phyloP scores from a whole-genome alignment of 345 rosid genomes.

The Iberis pinnata region DNA sequence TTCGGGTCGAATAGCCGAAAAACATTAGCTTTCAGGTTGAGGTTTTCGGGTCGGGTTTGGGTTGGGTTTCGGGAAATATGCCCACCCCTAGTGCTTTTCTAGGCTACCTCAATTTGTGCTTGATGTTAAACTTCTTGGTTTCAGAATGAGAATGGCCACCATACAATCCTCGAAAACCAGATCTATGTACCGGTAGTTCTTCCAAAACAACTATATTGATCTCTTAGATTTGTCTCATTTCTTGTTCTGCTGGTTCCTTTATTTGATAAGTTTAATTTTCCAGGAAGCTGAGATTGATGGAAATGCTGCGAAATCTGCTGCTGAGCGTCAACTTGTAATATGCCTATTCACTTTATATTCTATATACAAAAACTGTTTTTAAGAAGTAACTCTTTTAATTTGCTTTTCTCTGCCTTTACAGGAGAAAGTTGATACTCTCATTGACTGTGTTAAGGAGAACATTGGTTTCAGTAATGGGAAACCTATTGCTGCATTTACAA shows the following conservation, averaged over 20 bases:
- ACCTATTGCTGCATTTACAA: constrained; percentile 90
- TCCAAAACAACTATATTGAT: constrained; percentile 15
- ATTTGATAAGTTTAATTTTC: constrained; percentile 16
- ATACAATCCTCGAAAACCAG: constrained; percentile 42
- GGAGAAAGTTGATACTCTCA: constrained; percentile 89
- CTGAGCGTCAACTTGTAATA: constrained; percentile 84
- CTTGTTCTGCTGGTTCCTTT: constrained; percentile 3
- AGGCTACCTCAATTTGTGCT: constrained; percentile 11
- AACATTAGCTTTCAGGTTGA: no score
- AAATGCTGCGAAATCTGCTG: constrained; percentile 57
- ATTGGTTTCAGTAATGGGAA: constrained; percentile 81
- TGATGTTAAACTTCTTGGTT: constrained; percentile 18
- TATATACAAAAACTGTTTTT: constrained; percentile 5
- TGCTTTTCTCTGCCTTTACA: constrained; percentile 34
- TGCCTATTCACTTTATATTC: constrained; percentile 19
- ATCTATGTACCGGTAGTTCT: constrained; percentile 42
- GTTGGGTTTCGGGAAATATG: no score
- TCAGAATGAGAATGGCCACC: constrained; percentile 93
- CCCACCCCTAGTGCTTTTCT: no score
- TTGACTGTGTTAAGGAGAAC: constrained; percentile 59
- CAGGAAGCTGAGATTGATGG: constrained; percentile 71
- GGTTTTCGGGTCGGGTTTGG: no score
- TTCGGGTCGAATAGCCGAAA: no score
- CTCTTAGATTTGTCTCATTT: constrained; percentile 13
- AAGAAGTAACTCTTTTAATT: constrained; percentile 13